A percentile compares a stretch with the other conserved stretches of the same genome.
Conservation (phyloP, 352 stramenopile genomes). For the Pythium phragmiticola region DNA sequence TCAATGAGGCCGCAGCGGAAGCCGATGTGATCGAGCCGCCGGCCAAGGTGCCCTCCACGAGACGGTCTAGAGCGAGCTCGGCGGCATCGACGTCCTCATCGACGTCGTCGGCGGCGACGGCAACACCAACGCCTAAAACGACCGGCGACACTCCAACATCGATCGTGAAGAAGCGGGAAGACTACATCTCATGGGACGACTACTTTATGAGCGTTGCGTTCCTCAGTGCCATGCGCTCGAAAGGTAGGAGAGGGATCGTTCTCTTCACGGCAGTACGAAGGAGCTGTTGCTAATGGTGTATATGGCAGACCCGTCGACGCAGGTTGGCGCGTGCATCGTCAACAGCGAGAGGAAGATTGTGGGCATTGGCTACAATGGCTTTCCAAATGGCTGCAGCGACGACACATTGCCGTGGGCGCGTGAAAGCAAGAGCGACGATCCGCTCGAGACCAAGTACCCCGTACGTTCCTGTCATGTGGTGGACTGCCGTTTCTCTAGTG, state of each 20-base stretch:
- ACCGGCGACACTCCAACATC: neutral
- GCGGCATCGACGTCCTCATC: neutral
- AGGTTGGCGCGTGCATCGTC: conserved; percentile 97
- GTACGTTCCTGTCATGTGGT: conserved; percentile 29
- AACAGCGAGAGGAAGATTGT: conserved; percentile 96
- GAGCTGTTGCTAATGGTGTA: neutral
- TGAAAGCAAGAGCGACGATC: conserved; percentile 51
- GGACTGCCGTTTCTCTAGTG: neutral
- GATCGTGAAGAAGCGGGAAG: conserved; percentile 57
- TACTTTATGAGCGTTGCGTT: conserved; percentile 99
- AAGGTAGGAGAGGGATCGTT: conserved; percentile 57
- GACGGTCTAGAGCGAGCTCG: neutral
- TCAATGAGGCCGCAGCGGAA: neutral
- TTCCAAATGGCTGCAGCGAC: conserved; percentile 95
- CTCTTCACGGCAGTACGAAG: conserved; percentile 1
- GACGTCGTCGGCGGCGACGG: neutral
- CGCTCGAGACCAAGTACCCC: conserved; percentile 95
- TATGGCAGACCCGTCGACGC: conserved; percentile 93
- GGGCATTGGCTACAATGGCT: conserved; percentile 99
- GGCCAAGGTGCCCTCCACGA: neutral
- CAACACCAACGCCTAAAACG: neutral
- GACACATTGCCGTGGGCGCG: conserved; percentile 94
- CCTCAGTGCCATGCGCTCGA: conserved; percentile 98
- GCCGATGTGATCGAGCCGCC: conserved; percentile 1
- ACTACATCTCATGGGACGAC: conserved; percentile 97